Conservation (phyloP, 805 yeast species). For the Cyberlindnera sargentensis region DNA sequence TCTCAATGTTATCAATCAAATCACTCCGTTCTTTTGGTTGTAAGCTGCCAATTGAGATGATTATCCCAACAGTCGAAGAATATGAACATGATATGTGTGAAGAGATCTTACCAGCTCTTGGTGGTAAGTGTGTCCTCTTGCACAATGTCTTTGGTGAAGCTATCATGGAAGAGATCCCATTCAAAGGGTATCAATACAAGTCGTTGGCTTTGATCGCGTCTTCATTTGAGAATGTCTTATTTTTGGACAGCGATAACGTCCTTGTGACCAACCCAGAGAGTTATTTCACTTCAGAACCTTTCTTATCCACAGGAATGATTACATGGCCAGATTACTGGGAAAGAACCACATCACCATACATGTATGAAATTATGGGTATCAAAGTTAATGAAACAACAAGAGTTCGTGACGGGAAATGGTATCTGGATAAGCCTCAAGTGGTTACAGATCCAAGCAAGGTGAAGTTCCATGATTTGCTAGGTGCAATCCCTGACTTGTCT, state of each 20-base stretch:
- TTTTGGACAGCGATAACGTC: constrained; percentile 71
- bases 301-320: constrained; percentile 42
- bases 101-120: constrained; percentile 47
- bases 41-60: constrained; percentile 63
- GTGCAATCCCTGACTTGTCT: constrained; percentile 59
- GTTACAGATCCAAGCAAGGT: constrained; percentile 23
- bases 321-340: constrained; percentile 79
- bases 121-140: constrained; percentile 59
- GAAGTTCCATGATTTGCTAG: constrained; percentile 53
- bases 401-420: constrained; percentile 20
- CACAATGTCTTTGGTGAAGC: constrained; percentile 54
- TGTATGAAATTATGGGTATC: constrained; percentile 45
- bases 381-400: constrained; percentile 23
- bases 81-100: constrained; percentile 64
- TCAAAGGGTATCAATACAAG: constrained; percentile 64
- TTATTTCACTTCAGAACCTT: constrained; percentile 39
- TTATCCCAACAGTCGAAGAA: constrained; percentile 57
- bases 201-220: constrained; percentile 69
- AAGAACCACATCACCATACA: constrained; percentile 56
- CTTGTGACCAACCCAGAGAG: constrained; percentile 42
- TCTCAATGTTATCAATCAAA: constrained; percentile 42
- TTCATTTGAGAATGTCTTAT: constrained; percentile 64
- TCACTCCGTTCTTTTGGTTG: constrained; percentile 43
- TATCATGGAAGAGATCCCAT: constrained; percentile 40
- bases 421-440: constrained; percentile 6